Base-by-base conservation (phyloP, 2,329 filamentous ascomycete genomes). In the Venturia effusa region DNA sequence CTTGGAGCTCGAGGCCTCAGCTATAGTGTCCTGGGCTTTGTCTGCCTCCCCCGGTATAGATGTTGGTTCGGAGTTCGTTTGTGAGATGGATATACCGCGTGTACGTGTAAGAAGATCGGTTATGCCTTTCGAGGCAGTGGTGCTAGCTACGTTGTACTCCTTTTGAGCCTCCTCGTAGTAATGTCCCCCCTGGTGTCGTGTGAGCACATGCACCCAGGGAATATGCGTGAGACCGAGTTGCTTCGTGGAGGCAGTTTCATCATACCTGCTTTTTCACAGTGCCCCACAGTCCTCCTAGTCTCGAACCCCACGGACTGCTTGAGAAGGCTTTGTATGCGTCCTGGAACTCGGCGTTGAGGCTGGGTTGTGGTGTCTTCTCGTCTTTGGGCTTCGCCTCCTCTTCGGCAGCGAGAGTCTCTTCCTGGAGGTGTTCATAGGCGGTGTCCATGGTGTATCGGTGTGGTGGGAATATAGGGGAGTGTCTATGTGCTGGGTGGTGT, bases 241-340 rank as follows among this genome's bases (percentile, higher is more conserved):
- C 7, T 45, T 34, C 48, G 61, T 24, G 32, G 37, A 15, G 22
- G 37, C 30, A 61, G 41, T 24, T 24, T 22, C 15, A 2, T 70
- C 79, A 67, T 77, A 89, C 88, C 85, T 96, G 92, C 77, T 96
- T 96, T 73, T 92, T 89, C n/a, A 96, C 92, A 70, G 83, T 93
- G 59, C 90, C 89, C 72, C 96, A 87, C 74, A 96, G 89, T 7
- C 92, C 93, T 41, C 94, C 93, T 39, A 99, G 85, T 69, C 84
- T 86, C 27, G 88, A 86, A 55, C 93, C 94, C 94, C 94, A 99
- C 13, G 91, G 89, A 70, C 91, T 96, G 68, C 86, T 85, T 3
- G 91, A 93, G 72, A 99, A 90, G 30, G 92, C 92, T 72, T 91
- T 92, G 81, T 97, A 97, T 7, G 93, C 94, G 76, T 97, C 91